phyloP scores from a whole-genome alignment of 805 yeast species.

The Candida corydali region DNA sequence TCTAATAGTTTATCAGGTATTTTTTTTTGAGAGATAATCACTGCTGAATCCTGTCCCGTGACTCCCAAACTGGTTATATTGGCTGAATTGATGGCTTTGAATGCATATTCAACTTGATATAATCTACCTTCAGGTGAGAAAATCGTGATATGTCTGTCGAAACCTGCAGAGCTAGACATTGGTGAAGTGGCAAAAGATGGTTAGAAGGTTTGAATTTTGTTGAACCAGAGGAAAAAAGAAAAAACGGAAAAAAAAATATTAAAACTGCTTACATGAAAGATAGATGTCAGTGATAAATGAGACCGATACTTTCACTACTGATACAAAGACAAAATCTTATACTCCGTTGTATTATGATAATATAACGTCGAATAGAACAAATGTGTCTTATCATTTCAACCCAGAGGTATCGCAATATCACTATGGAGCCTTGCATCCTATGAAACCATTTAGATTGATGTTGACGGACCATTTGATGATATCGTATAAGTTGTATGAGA shows the following conservation, averaged over 20 bases:
- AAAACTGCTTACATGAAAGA: neutral
- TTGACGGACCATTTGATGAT: conserved; percentile 88
- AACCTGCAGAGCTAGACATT: conserved; percentile 73
- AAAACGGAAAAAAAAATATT: neutral
- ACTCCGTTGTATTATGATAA: conserved; percentile 29
- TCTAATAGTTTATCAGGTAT: conserved; percentile 94
- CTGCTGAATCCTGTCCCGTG: conserved; percentile 82
- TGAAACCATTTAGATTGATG: conserved; percentile 95
- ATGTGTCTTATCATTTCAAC: conserved; percentile 86
- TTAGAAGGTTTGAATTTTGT: neutral
- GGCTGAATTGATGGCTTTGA: conserved; percentile 91
- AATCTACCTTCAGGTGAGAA: conserved; percentile 98
- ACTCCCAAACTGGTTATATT: conserved; percentile 87
- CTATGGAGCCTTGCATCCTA: conserved; percentile 94
- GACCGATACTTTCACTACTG: conserved; percentile 30
- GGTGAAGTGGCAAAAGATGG: conserved; percentile 3
- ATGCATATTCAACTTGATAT: conserved; percentile 97
- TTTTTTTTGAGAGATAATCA: conserved; percentile 89
- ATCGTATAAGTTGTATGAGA: conserved; percentile 78
- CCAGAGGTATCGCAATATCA: conserved; percentile 78
- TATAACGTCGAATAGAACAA: conserved; percentile 30
- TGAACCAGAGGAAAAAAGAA: neutral
- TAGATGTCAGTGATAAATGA: conserved; percentile 11
- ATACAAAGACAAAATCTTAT: conserved; percentile 27
- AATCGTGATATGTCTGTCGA: conserved; percentile 97